phyloP scores from a whole-genome alignment of 1,284 basidiomycete genomes.

The Boletus mariae region DNA sequence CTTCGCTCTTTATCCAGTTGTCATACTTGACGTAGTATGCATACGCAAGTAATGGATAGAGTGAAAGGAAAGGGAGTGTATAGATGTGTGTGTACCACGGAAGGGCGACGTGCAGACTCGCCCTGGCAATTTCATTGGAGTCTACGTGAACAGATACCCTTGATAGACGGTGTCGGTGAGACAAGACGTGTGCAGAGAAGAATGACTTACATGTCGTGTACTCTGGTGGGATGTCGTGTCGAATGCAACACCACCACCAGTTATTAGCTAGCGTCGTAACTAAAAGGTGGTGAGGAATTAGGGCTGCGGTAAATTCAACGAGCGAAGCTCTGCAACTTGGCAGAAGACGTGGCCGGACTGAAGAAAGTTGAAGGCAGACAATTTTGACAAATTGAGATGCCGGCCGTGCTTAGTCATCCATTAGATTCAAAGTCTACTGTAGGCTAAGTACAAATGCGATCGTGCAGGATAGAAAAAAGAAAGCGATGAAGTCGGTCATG shows the following conservation, averaged over 20 bases:
- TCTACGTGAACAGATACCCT: slow-evolving; percentile 53
- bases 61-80: slow-evolving; percentile 75
- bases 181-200: neutral
- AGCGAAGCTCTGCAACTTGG: neutral
- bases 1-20: slow-evolving; percentile 87
- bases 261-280: neutral
- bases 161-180: neutral
- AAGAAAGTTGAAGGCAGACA: neutral
- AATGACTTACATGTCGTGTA: slow-evolving; percentile 17
- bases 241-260: slow-evolving; percentile 5
- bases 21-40: slow-evolving; percentile 91
- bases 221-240: slow-evolving; percentile 6
- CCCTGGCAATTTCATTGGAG: slow-evolving; percentile 82
- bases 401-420: slow-evolving; percentile 21
- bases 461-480: neutral
- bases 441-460: too few relatives aligned
- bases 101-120: slow-evolving; percentile 78
- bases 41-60: slow-evolving; percentile 90
- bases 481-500: slow-evolving; percentile 2
- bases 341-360: slow-evolving; percentile 3
- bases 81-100: slow-evolving; percentile 83
- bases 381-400: neutral
- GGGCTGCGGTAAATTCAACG: neutral
- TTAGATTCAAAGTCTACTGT: too few relatives aligned
- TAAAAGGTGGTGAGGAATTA: neutral